Evolutionary conservation across 1,284 basidiomycete species (phyloP).

Genomic region (Coriolopsis trogii): DNA sequence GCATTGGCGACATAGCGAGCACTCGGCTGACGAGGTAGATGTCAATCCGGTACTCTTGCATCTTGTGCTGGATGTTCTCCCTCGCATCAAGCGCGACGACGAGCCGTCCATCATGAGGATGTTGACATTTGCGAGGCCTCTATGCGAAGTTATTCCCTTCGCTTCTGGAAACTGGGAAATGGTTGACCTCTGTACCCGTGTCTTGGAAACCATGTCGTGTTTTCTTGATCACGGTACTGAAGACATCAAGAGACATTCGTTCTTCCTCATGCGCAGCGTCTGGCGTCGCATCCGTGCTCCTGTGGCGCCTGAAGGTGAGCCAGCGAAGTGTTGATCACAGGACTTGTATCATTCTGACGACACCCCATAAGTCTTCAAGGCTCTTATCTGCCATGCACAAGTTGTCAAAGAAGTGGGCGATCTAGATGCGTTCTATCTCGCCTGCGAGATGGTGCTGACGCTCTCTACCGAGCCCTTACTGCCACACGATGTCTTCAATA

Average conservation of each 20-base stretch:
- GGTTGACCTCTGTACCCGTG: constrained; percentile 12
- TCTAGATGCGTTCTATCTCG: constrained; percentile 9
- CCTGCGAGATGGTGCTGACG: constrained; percentile 18
- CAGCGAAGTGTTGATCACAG: neutral
- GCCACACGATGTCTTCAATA: constrained; percentile 9
- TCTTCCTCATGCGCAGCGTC: constrained; percentile 21
- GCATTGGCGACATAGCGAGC: constrained; percentile 20
- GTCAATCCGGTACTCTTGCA: constrained; percentile 21
- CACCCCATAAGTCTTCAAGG: constrained; percentile 8
- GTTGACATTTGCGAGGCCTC: constrained; percentile 11
- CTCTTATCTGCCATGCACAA: constrained; percentile 9
- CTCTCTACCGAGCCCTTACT: constrained; percentile 11
- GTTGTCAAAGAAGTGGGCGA: constrained; percentile 3
- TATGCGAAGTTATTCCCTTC: constrained; percentile 25
- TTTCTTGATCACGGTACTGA: constrained; percentile 7
- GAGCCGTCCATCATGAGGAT: constrained; percentile 3
- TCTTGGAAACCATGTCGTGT: constrained; percentile 18
- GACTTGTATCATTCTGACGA: too few species aligned
- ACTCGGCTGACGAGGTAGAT: constrained; percentile 12
- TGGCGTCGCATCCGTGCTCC: constrained; percentile 11
- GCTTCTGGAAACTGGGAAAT: constrained; percentile 14
- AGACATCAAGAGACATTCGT: constrained; percentile 7
- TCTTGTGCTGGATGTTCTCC: constrained; percentile 20
- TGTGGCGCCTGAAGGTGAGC: constrained; percentile 7
- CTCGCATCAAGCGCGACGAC: constrained; percentile 11